Percentiles rank a stretch among this genome's conserved stretches.
phyloP scores from a whole-genome alignment of 257 asterid genomes.

The Fraxinus anomala region DNA sequence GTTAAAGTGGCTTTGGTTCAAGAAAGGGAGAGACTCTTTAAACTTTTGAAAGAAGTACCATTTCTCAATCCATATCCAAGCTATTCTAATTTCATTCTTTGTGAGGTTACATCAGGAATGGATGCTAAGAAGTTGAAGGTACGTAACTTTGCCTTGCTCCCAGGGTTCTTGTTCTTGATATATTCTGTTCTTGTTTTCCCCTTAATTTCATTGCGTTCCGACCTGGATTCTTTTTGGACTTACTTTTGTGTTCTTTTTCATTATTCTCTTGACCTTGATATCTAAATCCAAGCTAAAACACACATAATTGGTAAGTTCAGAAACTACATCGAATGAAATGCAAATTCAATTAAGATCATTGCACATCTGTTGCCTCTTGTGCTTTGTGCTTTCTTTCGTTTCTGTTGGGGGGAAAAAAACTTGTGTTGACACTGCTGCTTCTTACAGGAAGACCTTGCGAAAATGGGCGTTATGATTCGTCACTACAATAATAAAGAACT shows the following conservation, averaged over 20 bases:
- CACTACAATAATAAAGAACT: conserved; percentile 88
- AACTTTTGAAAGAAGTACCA: conserved; percentile 83
- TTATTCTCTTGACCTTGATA: not conserved
- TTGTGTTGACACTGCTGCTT: not conserved
- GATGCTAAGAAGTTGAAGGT: conserved; percentile 99
- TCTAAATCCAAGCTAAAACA: too few relatives aligned
- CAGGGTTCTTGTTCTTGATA: too few relatives aligned
- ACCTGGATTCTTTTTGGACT: not conserved
- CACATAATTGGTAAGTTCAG: not conserved
- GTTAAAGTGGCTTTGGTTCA: conserved; percentile 89
- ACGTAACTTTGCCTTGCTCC: conserved; percentile 22
- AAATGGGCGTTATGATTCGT: conserved; percentile 91
- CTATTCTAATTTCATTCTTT: conserved; percentile 89
- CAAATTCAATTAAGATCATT: not conserved
- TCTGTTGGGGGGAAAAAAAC: not conserved
- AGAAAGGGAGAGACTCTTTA: conserved; percentile 79
- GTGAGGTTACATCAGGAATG: conserved; percentile 81
- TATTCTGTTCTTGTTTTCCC: too few relatives aligned
- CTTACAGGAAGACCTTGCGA: conserved; percentile 83
- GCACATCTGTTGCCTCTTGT: not conserved
- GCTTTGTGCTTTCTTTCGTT: not conserved
- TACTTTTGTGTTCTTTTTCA: not conserved
- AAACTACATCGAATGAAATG: too few relatives aligned
- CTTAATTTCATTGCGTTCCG: too few relatives aligned
- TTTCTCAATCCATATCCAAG: conserved; percentile 90